Percentiles rank a stretch among this genome's conserved stretches.
Evolutionary conservation across 2,329 filamentous ascomycete species (phyloP).

Genomic region (Zasmidium citrigriseum): DNA sequence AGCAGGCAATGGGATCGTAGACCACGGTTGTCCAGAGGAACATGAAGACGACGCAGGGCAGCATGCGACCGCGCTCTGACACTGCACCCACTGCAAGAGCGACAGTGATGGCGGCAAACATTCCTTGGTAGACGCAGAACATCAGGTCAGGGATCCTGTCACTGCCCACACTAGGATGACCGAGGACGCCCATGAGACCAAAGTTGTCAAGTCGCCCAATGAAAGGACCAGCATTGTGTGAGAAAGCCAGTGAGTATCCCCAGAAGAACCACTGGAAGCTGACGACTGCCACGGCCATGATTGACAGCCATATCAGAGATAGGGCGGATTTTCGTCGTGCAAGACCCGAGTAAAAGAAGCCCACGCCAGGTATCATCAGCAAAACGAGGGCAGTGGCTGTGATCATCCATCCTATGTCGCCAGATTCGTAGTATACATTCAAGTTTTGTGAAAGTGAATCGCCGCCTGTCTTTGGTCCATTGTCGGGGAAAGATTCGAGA

Average conservation of each 20-base stretch:
- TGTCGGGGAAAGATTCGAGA: constrained; percentile 50
- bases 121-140: constrained; percentile 84
- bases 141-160: constrained; percentile 75
- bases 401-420: constrained; percentile 78
- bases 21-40: constrained; percentile 88
- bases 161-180: constrained; percentile 72
- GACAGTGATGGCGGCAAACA: constrained; percentile 86
- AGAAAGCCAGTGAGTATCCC: constrained; percentile 84
- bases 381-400: constrained; percentile 73
- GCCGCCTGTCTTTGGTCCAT: constrained; percentile 66
- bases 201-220: constrained; percentile 80
- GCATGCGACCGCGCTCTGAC: constrained; percentile 83
- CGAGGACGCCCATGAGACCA: constrained; percentile 75
- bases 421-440: constrained; percentile 84
- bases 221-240: constrained; percentile 71
- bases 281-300: constrained; percentile 77
- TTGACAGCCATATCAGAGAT: constrained; percentile 79
- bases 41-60: constrained; percentile 88
- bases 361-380: constrained; percentile 91
- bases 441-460: constrained; percentile 68
- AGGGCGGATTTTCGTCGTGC: constrained; percentile 86
- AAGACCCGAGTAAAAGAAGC: constrained; percentile 90
- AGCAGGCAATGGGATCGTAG: constrained; percentile 91
- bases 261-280: constrained; percentile 96
- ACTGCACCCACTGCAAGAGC: constrained; percentile 82